phyloP scores from a whole-genome alignment of 352 stramenopile species.

The Phytophthora sp. region DNA sequence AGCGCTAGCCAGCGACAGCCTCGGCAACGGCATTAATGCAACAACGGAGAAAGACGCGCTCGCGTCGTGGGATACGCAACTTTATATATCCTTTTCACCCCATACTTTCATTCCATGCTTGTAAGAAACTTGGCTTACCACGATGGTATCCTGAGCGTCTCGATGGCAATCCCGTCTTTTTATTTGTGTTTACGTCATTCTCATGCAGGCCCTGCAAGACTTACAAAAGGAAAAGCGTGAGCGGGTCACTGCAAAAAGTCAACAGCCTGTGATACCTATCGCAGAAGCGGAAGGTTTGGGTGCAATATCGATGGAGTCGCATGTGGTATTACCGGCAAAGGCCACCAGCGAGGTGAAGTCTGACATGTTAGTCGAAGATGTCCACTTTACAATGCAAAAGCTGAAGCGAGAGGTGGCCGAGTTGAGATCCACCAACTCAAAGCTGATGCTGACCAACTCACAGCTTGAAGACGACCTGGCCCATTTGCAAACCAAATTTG shows the following conservation, averaged over 20 bases:
- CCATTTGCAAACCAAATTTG: constrained; percentile 71
- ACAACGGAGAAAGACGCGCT: constrained; percentile 59
- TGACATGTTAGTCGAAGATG: constrained; percentile 53
- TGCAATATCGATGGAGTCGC: constrained; percentile 8
- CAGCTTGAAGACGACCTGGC: constrained; percentile 76
- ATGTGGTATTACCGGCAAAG: constrained; percentile 12
- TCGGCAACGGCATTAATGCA: constrained; percentile 21
- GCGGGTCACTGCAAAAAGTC: constrained; percentile 39
- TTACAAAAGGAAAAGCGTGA: constrained; percentile 62
- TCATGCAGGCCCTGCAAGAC: constrained; percentile 55
- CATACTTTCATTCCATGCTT: too few relatives aligned
- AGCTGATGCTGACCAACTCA: constrained; percentile 68
- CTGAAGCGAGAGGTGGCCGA: constrained; percentile 71
- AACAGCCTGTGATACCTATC: constrained; percentile 24
- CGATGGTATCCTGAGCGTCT: constrained; percentile 33
- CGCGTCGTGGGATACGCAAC: constrained; percentile 70
- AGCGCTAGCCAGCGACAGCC: constrained; percentile 17
- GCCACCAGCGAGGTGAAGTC: not conserved
- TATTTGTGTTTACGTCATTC: constrained; percentile 50
- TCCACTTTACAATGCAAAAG: constrained; percentile 75
- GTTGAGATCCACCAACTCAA: constrained; percentile 63
- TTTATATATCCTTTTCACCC: constrained; percentile 65
- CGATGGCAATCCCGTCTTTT: constrained; percentile 13
- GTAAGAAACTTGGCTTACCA: too few relatives aligned
- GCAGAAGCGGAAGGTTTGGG: constrained; percentile 7